These are phyloP conservation scores for Spatholobus suberectus DNA, from an alignment of 306 rosid genomes.

Conservation along the genomic window DNA sequence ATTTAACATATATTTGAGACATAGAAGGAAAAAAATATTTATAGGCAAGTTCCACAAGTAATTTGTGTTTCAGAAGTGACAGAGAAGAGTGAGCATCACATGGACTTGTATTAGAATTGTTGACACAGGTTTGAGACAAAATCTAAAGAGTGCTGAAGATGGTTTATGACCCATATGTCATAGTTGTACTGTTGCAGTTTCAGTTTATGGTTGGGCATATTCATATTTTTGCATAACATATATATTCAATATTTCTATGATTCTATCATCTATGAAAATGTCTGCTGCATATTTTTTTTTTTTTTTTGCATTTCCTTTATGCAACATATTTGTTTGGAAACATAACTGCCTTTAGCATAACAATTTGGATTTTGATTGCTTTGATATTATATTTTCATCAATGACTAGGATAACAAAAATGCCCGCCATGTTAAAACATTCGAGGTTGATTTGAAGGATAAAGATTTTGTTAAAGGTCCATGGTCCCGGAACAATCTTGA, in stretches of 20 bases:
- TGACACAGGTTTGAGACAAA: neutral
- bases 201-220: conserved; percentile 10
- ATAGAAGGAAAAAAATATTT: neutral
- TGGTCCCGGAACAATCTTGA: conserved; percentile 97
- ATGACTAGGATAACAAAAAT: conserved; percentile 95
- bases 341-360: neutral
- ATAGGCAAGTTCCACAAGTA: neutral
- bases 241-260: neutral
- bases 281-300: neutral
- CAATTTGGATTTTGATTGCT: conserved; percentile 11
- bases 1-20: conserved; percentile 11
- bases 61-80: neutral
- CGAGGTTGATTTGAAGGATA: conserved; percentile 95
- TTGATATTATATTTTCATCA: conserved; percentile 32
- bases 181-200: conserved; percentile 19
- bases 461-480: conserved; percentile 97
- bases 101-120: neutral
- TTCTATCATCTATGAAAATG: neutral
- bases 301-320: neutral
- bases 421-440: conserved; percentile 97
- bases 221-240: neutral
- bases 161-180: conserved; percentile 11
- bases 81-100: neutral
- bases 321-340: neutral
- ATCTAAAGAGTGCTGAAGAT: neutral